A percentile compares a stretch with the other conserved stretches of the same genome.
These are phyloP conservation scores for Phytophthora capsici DNA, from an alignment of 352 stramenopile species.

Conservation along the genomic window DNA sequence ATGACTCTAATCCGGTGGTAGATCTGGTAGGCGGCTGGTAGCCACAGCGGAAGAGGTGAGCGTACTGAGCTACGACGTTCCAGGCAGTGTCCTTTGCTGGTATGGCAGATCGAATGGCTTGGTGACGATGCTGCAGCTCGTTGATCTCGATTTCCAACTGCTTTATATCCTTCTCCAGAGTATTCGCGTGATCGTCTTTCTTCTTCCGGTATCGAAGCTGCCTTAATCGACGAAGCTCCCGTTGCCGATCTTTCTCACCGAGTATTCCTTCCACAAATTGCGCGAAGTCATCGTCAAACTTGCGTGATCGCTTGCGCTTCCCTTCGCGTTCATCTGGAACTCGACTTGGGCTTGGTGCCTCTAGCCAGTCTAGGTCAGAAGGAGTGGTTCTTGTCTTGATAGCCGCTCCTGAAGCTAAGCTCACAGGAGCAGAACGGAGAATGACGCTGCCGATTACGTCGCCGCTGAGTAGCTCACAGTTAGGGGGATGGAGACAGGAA, in stretches of 20 bases:
- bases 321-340: neutral
- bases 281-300: neutral
- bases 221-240: neutral
- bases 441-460: slow-evolving; percentile 6
- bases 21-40: neutral
- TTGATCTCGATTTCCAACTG: slow-evolving; percentile 1
- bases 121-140: slow-evolving; percentile 1
- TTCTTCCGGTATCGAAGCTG: slow-evolving; percentile 10
- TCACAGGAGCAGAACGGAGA: neutral
- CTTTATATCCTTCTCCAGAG: neutral
- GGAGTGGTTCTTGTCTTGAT: neutral
- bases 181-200: neutral
- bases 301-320: neutral
- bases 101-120: neutral
- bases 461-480: neutral
- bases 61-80: slow-evolving; percentile 6
- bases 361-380: neutral
- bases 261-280: neutral
- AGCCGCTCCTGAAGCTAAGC: neutral
- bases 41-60: slow-evolving; percentile 1
- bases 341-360: neutral
- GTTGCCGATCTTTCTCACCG: slow-evolving; percentile 1
- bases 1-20: neutral
- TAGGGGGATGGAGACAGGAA: slow-evolving; percentile 6
- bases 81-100: neutral